Conservation (phyloP, 176 grass and related monocot species). For the Hordeum marinum region DNA sequence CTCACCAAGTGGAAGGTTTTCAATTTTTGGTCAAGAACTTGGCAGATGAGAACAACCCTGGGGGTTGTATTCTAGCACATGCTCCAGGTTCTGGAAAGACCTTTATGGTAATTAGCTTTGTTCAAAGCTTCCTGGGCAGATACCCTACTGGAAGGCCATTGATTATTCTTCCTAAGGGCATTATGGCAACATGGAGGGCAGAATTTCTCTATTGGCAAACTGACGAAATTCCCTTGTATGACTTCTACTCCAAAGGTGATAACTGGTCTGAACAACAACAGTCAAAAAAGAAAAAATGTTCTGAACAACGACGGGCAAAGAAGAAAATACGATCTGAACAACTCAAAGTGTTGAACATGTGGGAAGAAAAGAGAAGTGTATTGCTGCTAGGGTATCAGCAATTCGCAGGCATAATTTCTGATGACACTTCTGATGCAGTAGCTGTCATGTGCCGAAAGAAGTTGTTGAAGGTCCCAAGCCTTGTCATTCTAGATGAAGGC, state of each 20-base stretch:
- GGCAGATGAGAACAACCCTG: constrained; percentile 67
- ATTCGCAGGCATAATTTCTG: constrained; percentile 55
- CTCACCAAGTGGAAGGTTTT: constrained; percentile 82
- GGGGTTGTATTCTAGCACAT: constrained; percentile 89
- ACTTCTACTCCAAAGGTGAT: constrained; percentile 68
- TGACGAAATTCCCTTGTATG: constrained; percentile 62
- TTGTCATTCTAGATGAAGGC: constrained; percentile 90
- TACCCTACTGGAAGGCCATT: constrained; percentile 63
- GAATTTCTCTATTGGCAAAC: constrained; percentile 82
- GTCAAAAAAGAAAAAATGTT: too few relatives aligned
- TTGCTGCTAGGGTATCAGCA: constrained; percentile 76
- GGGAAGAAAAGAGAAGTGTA: constrained; percentile 71
- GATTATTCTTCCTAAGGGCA: constrained; percentile 81
- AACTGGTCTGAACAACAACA: constrained; percentile 1
- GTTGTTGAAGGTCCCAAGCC: constrained; percentile 58
- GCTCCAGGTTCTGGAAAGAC: constrained; percentile 90
- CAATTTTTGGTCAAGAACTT: constrained; percentile 79
- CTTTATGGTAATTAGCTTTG: constrained; percentile 81
- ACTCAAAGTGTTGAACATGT: constrained; percentile 59
- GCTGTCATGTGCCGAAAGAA: constrained; percentile 44
- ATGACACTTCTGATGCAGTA: constrained; percentile 18
- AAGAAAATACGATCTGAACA: constrained; percentile 30
- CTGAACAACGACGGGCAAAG: too few relatives aligned
- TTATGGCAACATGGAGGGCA: constrained; percentile 66
- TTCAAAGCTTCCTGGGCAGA: constrained; percentile 71